These are phyloP conservation scores for Podospora pseudopauciseta DNA, from an alignment of 495 filamentous ascomycete genomes.

Conservation along the genomic window DNA sequence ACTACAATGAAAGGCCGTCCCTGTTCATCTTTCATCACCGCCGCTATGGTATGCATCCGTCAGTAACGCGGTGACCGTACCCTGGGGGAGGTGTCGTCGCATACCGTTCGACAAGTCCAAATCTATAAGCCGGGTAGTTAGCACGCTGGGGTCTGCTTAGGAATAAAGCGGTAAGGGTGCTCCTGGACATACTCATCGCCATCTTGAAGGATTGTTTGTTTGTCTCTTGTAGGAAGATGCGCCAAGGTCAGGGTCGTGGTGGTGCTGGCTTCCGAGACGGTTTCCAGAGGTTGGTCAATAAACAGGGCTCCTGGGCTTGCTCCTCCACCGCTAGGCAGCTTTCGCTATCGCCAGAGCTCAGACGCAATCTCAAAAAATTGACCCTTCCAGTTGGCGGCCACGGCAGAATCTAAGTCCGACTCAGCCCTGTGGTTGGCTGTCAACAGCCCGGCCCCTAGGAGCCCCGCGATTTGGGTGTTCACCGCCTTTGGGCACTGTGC, in stretches of 20 bases:
- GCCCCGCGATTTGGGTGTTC: conserved; percentile 22
- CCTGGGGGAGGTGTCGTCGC: conserved; percentile 10
- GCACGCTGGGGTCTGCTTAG: conserved; percentile 13
- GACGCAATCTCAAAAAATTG: conserved; percentile 34
- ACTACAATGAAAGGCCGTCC: conserved; percentile 97
- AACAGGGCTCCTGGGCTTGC: conserved; percentile 17
- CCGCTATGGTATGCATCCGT: conserved; percentile 34
- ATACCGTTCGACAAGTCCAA: conserved; percentile 52
- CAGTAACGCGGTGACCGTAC: conserved; percentile 10
- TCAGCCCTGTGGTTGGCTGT: conserved; percentile 22
- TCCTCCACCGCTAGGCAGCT: conserved; percentile 27
- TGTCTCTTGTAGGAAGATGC: conserved; percentile 10
- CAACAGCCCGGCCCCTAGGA: not conserved
- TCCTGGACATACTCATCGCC: conserved; percentile 44
- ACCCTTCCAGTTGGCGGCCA: conserved; percentile 19
- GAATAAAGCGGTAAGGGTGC: not conserved
- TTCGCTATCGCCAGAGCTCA: conserved; percentile 24
- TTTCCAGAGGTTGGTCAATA: conserved; percentile 10
- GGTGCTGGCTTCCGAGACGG: conserved; percentile 2
- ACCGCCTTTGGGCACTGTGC: conserved; percentile 18
- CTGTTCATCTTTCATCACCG: conserved; percentile 77
- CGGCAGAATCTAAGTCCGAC: conserved; percentile 32
- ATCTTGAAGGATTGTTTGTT: conserved; percentile 35
- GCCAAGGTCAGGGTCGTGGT: conserved; percentile 9
- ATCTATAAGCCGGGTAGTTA: conserved; percentile 37